Evolutionary conservation across 345 rosid species (phyloP), one percentile per base, ranked within the genome.

Genomic region (Eucalyptus cladocalyx): DNA sequence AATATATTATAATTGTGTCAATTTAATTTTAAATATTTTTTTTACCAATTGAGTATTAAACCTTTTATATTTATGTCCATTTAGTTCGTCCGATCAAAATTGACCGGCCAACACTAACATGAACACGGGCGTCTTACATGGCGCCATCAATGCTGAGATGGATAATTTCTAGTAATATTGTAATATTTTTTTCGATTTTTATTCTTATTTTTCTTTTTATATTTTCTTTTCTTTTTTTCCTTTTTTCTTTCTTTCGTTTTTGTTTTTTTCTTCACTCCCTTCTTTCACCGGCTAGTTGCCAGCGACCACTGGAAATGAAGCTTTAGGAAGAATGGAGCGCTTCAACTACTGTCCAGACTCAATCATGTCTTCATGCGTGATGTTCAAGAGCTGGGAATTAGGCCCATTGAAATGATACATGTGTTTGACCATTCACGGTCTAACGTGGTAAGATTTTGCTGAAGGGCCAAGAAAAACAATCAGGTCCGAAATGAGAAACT

Each of bases 91-190:
- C 6, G 6, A 48, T 48, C 50, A 48, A 48, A 48, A 48, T 48
- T 48, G 50, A 5, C 6, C 1, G 6, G 6, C 6, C 0, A 48
- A 1, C 2, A 13, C 50, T 48, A 48, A 48, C 6, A 48, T 48
- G 50, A 48, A 48, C 50, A 48, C 16, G 6, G 50, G 50, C 1
- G 6, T 48, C 2, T 48, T 48, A 48, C 50, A 48, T 4, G 16
- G 16, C 15, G 1, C 50, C 16, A 48, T 12, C 0, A 0, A 48
- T 2, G 3, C 19, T 3, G 2, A 0, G 1, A 17, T 51, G 54
- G 54, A 51, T 51, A 51, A 18, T 51, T 51, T 51, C 3, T 51
- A 51, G 9, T 51, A 51, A 51, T 51, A 51, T 51, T 51, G 21
- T 17, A 51, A 17, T 7, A 3, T 17, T 51, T 6, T 51, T 16